Evolutionary conservation across 2,329 filamentous ascomycete genomes (phyloP), one percentile per base, ranked within the genome.

Genomic region (Pseudocercospora vitis): DNA sequence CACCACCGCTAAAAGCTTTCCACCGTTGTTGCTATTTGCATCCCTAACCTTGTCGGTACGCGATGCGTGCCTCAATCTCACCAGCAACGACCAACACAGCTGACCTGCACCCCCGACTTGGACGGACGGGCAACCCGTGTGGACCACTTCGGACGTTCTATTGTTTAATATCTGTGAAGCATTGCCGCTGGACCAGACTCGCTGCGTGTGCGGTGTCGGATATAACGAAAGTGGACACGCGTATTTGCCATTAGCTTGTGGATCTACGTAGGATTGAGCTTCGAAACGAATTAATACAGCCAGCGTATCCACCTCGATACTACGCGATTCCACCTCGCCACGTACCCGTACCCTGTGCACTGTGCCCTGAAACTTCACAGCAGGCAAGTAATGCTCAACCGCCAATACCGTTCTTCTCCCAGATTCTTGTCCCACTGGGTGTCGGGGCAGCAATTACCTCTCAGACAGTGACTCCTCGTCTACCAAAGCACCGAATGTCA

Each of bases 301-400:
- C 45, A 35, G 14, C 35, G 14, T 29, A 28, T 50, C 48, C 35
- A 28, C 48, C 42, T 45, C 24, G 18, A 12, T 45, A 24, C 42
- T 28, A 45, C 42, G 42, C 48, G n/a, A 23, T 45, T 28, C 28
- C 48, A 35, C 48, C 16, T 37, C 48, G 24, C 16, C 59, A 45
- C 42, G 12, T 44, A n/a, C n/a, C n/a, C n/a, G n/a, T n/a, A n/a
- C n/a, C n/a, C 28, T 29, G 7, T 29, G 28, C 28, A 12, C 14
- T 37, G 33, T 18, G 33, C 14, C 9, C 19, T 37, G 33, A 37
- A 37, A 37, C 16, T 18, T 14, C 7, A 18, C 33, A 37, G 33
- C 16, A 23, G 37, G 31, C 32, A 23, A n/a, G n/a, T n/a, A n/a
- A n/a, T n/a, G n/a, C n/a, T n/a, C n/a, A n/a, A n/a, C n/a, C n/a